Percentiles rank a stretch among this genome's conserved stretches.
Conservation (phyloP, 2,329 filamentous ascomycete genomes). For the Clarireedia hainanense region DNA sequence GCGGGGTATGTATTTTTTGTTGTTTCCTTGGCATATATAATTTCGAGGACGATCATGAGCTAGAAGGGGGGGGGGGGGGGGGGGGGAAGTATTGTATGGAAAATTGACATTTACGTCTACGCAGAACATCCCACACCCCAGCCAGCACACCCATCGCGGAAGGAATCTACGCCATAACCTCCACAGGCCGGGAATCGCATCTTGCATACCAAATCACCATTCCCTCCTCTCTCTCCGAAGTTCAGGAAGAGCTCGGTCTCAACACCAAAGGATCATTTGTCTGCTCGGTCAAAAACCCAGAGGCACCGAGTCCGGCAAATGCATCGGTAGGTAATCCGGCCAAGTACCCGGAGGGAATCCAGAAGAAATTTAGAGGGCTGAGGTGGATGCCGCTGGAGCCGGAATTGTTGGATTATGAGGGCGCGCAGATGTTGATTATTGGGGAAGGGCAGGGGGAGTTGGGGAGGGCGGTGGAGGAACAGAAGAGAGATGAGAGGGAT, state of each 20-base stretch:
- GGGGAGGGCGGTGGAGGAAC: conserved; percentile 46
- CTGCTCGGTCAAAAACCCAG: conserved; percentile 72
- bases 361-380: conserved; percentile 62
- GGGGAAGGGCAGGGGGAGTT: conserved; percentile 55
- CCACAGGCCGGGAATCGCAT: conserved; percentile 63
- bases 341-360: conserved; percentile 63
- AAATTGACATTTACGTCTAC: not conserved
- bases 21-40: not conserved
- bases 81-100: not conserved
- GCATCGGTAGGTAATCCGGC: conserved; percentile 56
- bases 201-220: conserved; percentile 74
- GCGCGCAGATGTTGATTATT: conserved; percentile 72
- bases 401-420: conserved; percentile 64
- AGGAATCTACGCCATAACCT: conserved; percentile 76
- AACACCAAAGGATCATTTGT: conserved; percentile 67
- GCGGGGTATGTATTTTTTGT: conserved; percentile 36
- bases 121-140: conserved; percentile 50
- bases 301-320: conserved; percentile 55
- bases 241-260: conserved; percentile 70
- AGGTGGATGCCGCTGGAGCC: conserved; percentile 71
- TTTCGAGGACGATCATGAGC: not conserved
- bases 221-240: conserved; percentile 58
- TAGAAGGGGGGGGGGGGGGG: not conserved
- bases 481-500: conserved; percentile 48
- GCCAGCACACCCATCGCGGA: conserved; percentile 72